phyloP scores from a whole-genome alignment of 371 early-diverging fungal species.

The Zychaea mexicana region DNA sequence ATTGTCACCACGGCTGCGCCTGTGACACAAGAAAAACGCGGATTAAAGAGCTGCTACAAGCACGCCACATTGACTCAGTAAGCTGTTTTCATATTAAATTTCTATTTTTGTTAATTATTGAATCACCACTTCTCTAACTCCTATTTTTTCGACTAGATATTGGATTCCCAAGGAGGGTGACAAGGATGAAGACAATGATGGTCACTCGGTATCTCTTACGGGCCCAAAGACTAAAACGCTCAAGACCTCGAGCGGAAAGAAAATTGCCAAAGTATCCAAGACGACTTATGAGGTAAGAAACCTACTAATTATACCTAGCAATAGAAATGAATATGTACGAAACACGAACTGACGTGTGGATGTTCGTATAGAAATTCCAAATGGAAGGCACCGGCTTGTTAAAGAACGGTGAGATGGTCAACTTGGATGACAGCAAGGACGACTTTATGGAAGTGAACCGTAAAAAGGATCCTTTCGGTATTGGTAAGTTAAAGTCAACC shows the following conservation, averaged over 20 bases:
- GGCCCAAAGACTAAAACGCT: slow-evolving; percentile 23
- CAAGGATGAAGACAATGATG: slow-evolving; percentile 24
- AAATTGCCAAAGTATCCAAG: slow-evolving; percentile 29
- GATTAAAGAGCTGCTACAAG: slow-evolving; percentile 22
- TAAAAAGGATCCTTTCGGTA: slow-evolving; percentile 24
- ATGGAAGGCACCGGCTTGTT: slow-evolving; percentile 39
- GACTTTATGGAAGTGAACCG: slow-evolving; percentile 21
- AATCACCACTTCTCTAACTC: not conserved
- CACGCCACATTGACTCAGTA: slow-evolving; percentile 21
- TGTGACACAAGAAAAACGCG: slow-evolving; percentile 8
- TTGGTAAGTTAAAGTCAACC: slow-evolving; percentile 10
- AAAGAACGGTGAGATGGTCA: slow-evolving; percentile 26
- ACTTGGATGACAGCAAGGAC: slow-evolving; percentile 22
- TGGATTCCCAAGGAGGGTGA: slow-evolving; percentile 37
- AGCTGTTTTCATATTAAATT: not conserved
- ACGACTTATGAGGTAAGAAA: slow-evolving; percentile 24
- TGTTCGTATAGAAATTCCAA: slow-evolving; percentile 32
- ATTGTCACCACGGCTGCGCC: slow-evolving; percentile 15
- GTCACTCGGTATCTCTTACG: slow-evolving; percentile 17
- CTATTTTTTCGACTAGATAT: slow-evolving; percentile 9
- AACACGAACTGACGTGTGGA: not conserved
- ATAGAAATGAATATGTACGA: too few relatives aligned
- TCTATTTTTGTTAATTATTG: not conserved
- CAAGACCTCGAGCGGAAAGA: slow-evolving; percentile 16
- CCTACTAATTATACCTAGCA: not conserved